Evolutionary conservation across 176 grass and related monocot genomes (phyloP).

Genomic region (Zoysia pacifica): DNA sequence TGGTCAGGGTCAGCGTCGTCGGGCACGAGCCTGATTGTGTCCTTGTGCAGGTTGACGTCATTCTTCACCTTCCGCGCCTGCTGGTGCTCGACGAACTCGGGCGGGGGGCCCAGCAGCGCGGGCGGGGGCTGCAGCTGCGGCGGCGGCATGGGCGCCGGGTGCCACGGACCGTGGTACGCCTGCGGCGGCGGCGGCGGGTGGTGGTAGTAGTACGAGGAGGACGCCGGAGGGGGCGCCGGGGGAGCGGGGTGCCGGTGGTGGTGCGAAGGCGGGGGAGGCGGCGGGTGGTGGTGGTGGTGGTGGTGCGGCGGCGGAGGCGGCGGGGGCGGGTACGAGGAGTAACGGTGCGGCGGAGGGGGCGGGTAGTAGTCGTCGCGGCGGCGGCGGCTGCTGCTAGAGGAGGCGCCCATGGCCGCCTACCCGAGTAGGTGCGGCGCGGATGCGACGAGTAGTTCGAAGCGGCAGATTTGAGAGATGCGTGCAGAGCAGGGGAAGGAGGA

Average conservation of each 20-base stretch:
- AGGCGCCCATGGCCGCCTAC: constrained; percentile 50
- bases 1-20: constrained; percentile 58
- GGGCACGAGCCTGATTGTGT: constrained; percentile 71
- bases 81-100: constrained; percentile 73
- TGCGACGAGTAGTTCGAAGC: neutral
- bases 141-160: constrained; percentile 28
- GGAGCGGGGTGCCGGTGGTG: constrained; percentile 20
- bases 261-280: neutral
- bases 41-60: constrained; percentile 88
- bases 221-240: constrained; percentile 8
- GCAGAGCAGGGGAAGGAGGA: neutral
- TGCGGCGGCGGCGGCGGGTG: constrained; percentile 40
- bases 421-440: neutral
- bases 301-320: constrained; percentile 12
- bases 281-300: constrained; percentile 6
- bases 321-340: constrained; percentile 23
- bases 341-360: constrained; percentile 17
- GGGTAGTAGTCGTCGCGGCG: constrained; percentile 59
- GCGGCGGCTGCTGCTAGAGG: constrained; percentile 46
- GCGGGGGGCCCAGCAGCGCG: constrained; percentile 43
- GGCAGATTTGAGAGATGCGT: constrained; percentile 13
- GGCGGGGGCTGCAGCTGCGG: constrained; percentile 28
- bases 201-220: constrained; percentile 24
- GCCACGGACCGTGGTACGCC: constrained; percentile 46
- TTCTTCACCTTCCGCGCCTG: constrained; percentile 80